Base-by-base conservation (phyloP, 2,329 filamentous ascomycete species). In the Fusarium nygamai region DNA sequence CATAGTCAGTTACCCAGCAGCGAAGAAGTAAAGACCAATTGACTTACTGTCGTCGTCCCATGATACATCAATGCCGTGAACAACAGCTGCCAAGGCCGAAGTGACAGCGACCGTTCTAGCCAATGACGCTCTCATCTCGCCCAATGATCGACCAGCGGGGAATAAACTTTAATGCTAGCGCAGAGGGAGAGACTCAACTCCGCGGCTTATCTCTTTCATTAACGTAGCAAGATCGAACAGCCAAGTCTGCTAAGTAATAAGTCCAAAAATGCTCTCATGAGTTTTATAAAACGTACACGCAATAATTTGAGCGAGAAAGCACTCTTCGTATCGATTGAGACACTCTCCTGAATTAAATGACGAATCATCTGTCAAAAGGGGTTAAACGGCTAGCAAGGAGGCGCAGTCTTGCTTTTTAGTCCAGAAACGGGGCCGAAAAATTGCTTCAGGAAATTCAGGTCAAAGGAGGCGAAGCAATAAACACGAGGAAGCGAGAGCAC, bases 1-100 rank as follows among this genome's bases (percentile, higher is more conserved):
- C 1, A 20, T 19, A 7, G 31, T 48, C 8, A 59, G n/a, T n/a
- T 16, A 48, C n/a, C 14, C 20, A 13, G 4, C 10, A 59, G 19
- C 31, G 4, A 29, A 29, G 2, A 7, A 5, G 5, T 14, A 5
- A 22, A 20, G 29, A 34, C 4, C 19, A 19, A 3, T 31, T 7
- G 31, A 67, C 76, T 65, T 59, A 72, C 76, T 67, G 2, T 78
- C 65, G 16, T 78, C 76, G 24, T 74, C 68, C 72, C 73, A 76
- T 47, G 67, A 64, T 31, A 78, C 61, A 16, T 75, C 71, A 44
- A 72, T 58, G 31, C 69, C 65, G 27, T 56, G 64, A 39, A 57
- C 63, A 39, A 61, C 67, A 29, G 54, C 67, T n/a, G 62, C 46
- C 43, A 73, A 69, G 31, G 60, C 68, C 62, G 72, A 53, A 33